Percentiles rank a stretch among this genome's conserved stretches.
These are phyloP conservation scores for Tylopilus orsonianus DNA, from an alignment of 1,284 basidiomycete genomes.

Conservation along the genomic window DNA sequence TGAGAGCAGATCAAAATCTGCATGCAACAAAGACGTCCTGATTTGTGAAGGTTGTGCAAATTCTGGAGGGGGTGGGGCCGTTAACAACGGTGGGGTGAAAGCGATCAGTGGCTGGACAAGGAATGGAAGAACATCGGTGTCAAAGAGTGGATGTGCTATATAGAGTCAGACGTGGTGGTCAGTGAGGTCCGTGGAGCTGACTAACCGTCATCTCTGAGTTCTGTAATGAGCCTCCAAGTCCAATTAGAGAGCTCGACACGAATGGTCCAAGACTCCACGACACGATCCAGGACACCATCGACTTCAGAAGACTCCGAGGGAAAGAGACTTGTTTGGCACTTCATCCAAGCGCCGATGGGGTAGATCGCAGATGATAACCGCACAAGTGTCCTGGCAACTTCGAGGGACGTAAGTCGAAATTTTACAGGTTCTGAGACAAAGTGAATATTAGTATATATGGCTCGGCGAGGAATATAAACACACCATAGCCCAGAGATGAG, in stretches of 20 bases:
- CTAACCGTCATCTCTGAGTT: conserved; percentile 63
- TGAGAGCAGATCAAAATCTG: conserved; percentile 72
- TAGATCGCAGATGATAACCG: conserved; percentile 70
- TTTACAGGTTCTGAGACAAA: conserved; percentile 63
- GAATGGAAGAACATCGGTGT: conserved; percentile 59
- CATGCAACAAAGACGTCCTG: conserved; percentile 53
- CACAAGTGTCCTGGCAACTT: conserved; percentile 65
- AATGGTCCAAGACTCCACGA: conserved; percentile 62
- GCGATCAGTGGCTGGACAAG: conserved; percentile 57
- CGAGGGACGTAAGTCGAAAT: conserved; percentile 60
- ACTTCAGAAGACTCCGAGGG: conserved; percentile 19
- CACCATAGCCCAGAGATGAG: conserved; percentile 75
- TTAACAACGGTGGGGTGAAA: conserved; percentile 53
- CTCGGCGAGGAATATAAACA: conserved; percentile 20
- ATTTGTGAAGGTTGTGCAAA: conserved; percentile 45
- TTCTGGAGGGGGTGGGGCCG: conserved; percentile 37
- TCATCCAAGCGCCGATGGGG: conserved; percentile 63
- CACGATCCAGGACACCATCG: conserved; percentile 27
- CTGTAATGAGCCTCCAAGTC: conserved; percentile 73
- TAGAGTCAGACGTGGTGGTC: conserved; percentile 12
- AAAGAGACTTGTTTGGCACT: conserved; percentile 26
- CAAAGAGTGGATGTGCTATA: conserved; percentile 56
- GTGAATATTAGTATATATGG: conserved; percentile 1
- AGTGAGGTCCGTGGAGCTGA: conserved; percentile 2
- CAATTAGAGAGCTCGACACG: conserved; percentile 67